Conservation (phyloP, 148 eudicot species). For the Rhododendron vialii region DNA sequence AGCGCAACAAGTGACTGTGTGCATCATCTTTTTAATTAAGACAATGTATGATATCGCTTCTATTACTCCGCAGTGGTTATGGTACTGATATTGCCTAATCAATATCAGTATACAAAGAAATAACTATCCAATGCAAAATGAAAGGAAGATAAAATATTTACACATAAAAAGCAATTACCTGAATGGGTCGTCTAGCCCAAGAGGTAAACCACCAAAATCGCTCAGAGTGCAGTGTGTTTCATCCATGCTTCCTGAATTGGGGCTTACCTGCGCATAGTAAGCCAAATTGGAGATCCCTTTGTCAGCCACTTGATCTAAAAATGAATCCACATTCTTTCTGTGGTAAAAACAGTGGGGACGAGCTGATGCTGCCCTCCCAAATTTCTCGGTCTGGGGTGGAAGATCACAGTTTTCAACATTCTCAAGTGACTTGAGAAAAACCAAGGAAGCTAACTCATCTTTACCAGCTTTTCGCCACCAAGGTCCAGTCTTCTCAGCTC, state of each 20-base stretch:
- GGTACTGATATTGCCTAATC: background rate
- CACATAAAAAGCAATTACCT: constrained; percentile 17
- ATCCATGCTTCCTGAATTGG: constrained; percentile 8
- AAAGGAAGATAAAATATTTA: background rate
- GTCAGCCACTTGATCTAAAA: constrained; percentile 7
- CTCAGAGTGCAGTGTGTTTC: constrained; percentile 2
- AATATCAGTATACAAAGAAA: background rate
- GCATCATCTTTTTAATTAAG: background rate
- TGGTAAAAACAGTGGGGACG: background rate
- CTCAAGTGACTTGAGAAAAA: constrained; percentile 15
- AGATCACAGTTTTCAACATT: constrained; percentile 19
- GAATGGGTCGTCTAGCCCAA: constrained; percentile 10
- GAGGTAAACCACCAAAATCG: constrained; percentile 6
- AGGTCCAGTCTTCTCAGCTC: constrained; percentile 25
- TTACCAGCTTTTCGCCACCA: constrained; percentile 32
- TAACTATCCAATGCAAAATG: too few species aligned
- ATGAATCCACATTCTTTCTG: background rate
- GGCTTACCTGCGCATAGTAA: background rate
- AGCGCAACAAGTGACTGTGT: background rate
- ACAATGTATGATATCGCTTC: background rate
- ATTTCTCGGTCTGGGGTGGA: constrained; percentile 18
- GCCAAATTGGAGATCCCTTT: constrained; percentile 4
- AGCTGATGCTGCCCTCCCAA: constrained; percentile 8
- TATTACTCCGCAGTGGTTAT: background rate
- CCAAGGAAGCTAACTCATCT: constrained; percentile 22